Evolutionary conservation across 139 green algal species (phyloP).

Genomic region (Picochlorum sp.): DNA sequence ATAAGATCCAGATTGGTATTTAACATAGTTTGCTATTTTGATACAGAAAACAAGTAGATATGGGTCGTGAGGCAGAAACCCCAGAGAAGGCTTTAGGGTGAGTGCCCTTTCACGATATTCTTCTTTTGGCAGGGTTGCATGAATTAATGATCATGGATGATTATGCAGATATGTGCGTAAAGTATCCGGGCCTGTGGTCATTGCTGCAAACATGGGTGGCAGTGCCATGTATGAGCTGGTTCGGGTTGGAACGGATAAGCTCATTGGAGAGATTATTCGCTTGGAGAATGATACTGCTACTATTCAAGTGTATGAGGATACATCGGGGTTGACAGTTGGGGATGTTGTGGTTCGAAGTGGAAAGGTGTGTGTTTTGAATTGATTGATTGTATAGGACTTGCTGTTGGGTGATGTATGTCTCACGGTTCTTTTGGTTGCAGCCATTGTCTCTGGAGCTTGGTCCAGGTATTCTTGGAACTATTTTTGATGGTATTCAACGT

Average conservation of each 20-base stretch:
- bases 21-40: too few species aligned
- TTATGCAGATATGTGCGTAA: conserved; percentile 61
- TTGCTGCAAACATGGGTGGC: conserved; percentile 90
- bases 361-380: conserved; percentile 52
- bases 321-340: conserved; percentile 88
- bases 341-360: conserved; percentile 81
- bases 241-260: conserved; percentile 81
- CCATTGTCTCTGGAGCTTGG: conserved; percentile 94
- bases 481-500: conserved; percentile 99
- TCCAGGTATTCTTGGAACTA: conserved; percentile 91
- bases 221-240: conserved; percentile 99
- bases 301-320: conserved; percentile 98
- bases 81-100: conserved; percentile 2
- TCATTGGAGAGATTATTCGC: conserved; percentile 99
- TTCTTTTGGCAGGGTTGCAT: neutral
- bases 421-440: conserved; percentile 29
- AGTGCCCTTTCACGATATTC: too few species aligned
- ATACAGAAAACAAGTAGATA: neutral
- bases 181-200: conserved; percentile 95
- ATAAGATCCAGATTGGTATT: too few species aligned
- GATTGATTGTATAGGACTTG: neutral
- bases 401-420: neutral
- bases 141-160: neutral
- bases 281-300: conserved; percentile 94
- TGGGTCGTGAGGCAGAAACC: conserved; percentile 1